Percentiles rank a stretch among this genome's conserved stretches.
Evolutionary conservation across 169 alveolate species (phyloP).

Genomic region (Plasmodium gaboni): DNA sequence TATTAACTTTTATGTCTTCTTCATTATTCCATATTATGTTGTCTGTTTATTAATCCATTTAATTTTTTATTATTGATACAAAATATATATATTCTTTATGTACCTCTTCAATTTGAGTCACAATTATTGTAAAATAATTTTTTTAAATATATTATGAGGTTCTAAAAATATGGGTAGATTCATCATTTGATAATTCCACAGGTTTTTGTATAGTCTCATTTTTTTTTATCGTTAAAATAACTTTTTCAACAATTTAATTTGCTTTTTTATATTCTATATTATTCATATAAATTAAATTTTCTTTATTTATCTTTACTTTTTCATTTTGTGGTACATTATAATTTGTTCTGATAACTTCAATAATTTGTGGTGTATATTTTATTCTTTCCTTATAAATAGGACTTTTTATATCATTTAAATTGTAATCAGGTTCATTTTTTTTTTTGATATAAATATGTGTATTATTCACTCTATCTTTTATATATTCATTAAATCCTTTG

Average conservation of each 20-base stretch:
- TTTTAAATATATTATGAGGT: neutral
- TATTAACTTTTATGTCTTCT: too few species aligned
- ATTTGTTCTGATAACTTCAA: conserved; percentile 8
- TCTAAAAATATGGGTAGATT: neutral
- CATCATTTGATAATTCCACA: conserved; percentile 13
- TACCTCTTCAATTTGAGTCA: neutral
- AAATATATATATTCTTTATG: neutral
- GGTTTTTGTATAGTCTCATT: conserved; percentile 8
- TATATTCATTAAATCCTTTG: neutral
- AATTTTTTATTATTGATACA: too few species aligned
- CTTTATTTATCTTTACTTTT: conserved; percentile 7
- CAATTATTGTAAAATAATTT: neutral
- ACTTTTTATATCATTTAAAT: neutral
- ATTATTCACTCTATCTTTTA: neutral
- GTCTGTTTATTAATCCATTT: too few species aligned
- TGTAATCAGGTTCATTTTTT: neutral
- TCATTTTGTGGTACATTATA: conserved; percentile 26
- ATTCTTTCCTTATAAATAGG: conserved; percentile 19
- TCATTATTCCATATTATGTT: too few species aligned
- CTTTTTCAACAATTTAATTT: conserved; percentile 10
- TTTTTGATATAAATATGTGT: neutral
- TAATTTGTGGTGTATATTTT: conserved; percentile 19
- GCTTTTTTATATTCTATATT: conserved; percentile 14
- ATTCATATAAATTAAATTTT: conserved; percentile 9
- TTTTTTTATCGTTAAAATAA: neutral